Base-by-base conservation (phyloP, 768 basidiomycete genomes). In the Psilocybe cubensis region DNA sequence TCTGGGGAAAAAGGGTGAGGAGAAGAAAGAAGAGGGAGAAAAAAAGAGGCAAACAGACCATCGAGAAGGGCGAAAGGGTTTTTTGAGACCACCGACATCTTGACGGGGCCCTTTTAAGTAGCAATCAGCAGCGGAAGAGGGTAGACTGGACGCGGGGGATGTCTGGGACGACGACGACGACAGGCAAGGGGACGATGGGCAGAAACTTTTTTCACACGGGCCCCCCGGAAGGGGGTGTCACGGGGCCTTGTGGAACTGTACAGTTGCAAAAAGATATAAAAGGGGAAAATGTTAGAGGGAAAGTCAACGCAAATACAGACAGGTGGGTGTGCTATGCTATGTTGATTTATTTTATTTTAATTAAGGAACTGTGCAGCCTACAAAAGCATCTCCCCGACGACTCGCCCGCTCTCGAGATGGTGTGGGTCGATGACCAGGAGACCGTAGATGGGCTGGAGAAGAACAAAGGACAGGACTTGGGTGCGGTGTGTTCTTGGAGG, bases 381-480 rank as follows among this genome's bases (percentile, higher is more conserved):
- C 69, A 84, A 91, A 93, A 93, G 91, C 91, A 92, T 92, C 91
- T 92, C 87, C 82, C 86, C 80, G 88, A 92, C 67, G 90, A 85
- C 75, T 77, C 75, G 85, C 82, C 84, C 88, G 83, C 90, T 83
- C 71, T 46, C 50, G 14, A 8, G 35, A 33, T 38, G 83, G 83
- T 66, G 87, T 76, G 80, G 83, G 79, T 89, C 87, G 81, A 91
- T 82, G 91, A 92, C 84, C 77, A 84, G 79, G 91, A 88, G 91
- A 92, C 88, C 91, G 91, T 93, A 68, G 75, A 74, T 71, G 68
- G 79, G 87, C 88, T 90, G 91, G 83, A 91, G 91, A 92, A 66
- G 57, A 68, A 81, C 44, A 57, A 56, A 62, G 28, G 84, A 91
- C 86, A 87, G 83, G 90, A 90, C 88, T 89, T 92, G 91, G 91